phyloP scores from a whole-genome alignment of 2,329 filamentous ascomycete species.

The Aureobasidium sp. region DNA sequence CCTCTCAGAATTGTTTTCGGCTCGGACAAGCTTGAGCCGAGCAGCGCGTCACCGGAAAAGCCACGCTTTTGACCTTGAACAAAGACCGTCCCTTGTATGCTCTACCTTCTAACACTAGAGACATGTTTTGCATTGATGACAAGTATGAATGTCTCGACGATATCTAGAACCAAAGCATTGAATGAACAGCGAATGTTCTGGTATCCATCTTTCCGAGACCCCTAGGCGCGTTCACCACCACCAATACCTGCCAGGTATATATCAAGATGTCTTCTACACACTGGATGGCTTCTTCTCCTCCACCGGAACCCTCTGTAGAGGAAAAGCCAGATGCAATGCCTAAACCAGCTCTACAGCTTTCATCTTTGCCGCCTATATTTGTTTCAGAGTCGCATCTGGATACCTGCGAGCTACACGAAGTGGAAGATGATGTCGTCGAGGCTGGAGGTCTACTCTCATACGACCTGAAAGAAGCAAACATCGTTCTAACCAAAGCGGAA shows the following conservation, averaged over 20 bases:
- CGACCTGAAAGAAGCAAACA: constrained; percentile 60
- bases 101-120: not conserved
- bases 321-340: not conserved
- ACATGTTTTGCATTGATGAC: not conserved
- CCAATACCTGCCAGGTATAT: not conserved
- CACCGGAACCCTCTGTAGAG: not conserved
- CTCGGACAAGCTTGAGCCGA: constrained; percentile 4
- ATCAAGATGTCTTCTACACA: not conserved
- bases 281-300: constrained; percentile 7
- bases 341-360: constrained; percentile 30
- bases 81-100: not conserved
- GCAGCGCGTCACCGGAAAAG: not conserved
- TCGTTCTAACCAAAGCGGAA: constrained; percentile 67
- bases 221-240: not conserved
- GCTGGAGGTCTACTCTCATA: constrained; percentile 56
- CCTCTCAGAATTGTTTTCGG: not conserved
- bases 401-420: constrained; percentile 51
- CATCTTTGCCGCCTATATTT: constrained; percentile 55
- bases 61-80: not conserved
- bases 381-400: constrained; percentile 64
- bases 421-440: constrained; percentile 55
- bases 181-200: not conserved
- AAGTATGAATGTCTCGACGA: not conserved
- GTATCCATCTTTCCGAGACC: not conserved
- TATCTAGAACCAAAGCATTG: not conserved